Percentiles rank a stretch among this genome's conserved stretches.
phyloP scores from a whole-genome alignment of 495 filamentous ascomycete species.

The Penicillium coprophilum region DNA sequence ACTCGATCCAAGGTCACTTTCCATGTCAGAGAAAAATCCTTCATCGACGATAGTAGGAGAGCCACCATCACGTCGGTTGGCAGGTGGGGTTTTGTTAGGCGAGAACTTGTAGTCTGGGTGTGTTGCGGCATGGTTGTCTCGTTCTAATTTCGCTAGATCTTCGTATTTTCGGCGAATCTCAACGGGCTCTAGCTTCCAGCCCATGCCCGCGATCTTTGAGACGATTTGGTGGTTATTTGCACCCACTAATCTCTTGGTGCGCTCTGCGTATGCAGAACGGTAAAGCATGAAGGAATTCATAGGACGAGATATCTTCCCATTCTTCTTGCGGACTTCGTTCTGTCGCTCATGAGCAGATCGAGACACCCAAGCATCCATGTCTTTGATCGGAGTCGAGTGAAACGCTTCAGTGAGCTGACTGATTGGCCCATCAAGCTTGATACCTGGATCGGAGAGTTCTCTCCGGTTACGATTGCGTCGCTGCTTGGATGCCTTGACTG shows the following conservation, averaged over 20 bases:
- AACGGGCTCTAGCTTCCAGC: conserved; percentile 80
- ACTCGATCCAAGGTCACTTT: conserved; percentile 4
- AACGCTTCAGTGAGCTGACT: conserved; percentile 73
- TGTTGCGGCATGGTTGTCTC: conserved; percentile 79
- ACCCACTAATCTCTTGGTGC: conserved; percentile 76
- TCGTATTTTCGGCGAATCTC: conserved; percentile 77
- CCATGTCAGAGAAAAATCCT: conserved; percentile 4
- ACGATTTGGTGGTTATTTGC: conserved; percentile 96
- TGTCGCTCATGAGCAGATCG: conserved; percentile 63
- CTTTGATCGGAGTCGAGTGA: conserved; percentile 58
- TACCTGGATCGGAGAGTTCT: conserved; percentile 1
- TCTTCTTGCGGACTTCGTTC: conserved; percentile 64
- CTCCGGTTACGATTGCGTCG: conserved; percentile 3
- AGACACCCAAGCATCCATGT: conserved; percentile 84
- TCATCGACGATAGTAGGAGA: conserved; percentile 19
- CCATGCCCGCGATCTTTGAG: conserved; percentile 76
- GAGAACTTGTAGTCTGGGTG: conserved; percentile 96
- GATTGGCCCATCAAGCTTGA: conserved; percentile 54
- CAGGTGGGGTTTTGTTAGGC: conserved; percentile 64
- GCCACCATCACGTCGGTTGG: conserved; percentile 32
- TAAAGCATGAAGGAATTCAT: conserved; percentile 99
- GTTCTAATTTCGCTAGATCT: conserved; percentile 74
- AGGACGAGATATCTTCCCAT: conserved; percentile 82
- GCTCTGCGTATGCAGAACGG: conserved; percentile 85
- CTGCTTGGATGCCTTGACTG: conserved; percentile 11